phyloP scores from a whole-genome alignment of 2,329 filamentous ascomycete species.

The Monilinia fructigena region DNA sequence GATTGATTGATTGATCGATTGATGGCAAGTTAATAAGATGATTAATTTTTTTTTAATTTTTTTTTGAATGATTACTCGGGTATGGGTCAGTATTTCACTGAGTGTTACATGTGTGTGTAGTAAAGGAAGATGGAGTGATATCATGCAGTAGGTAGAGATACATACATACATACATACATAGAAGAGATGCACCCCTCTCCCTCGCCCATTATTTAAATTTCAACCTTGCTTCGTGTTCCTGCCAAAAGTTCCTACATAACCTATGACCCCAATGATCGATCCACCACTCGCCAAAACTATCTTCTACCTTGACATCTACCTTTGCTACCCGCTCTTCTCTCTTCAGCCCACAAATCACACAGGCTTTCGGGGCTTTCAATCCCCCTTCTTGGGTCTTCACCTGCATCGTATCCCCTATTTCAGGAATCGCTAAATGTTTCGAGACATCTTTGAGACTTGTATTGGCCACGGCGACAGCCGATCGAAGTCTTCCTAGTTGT shows the following conservation, averaged over 20 bases:
- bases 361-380: constrained; percentile 70
- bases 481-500: constrained; percentile 71
- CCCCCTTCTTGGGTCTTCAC: constrained; percentile 71
- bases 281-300: constrained; percentile 98
- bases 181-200: no score
- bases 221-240: constrained; percentile 68
- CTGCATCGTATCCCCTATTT: constrained; percentile 67
- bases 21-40: no score
- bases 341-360: constrained; percentile 83
- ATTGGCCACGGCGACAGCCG: constrained; percentile 67
- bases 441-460: constrained; percentile 40
- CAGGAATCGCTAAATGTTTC: constrained; percentile 55
- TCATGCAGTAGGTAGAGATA: no score
- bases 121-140: no score
- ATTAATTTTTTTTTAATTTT: no score
- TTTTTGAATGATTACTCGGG: no score
- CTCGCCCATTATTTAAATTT: constrained; percentile 39
- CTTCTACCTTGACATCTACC: constrained; percentile 70
- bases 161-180: no score
- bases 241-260: constrained; percentile 82
- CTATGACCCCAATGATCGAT: constrained; percentile 81
- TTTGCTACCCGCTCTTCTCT: constrained; percentile 78
- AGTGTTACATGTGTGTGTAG: no score
- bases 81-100: no score
- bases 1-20: no score